These are phyloP conservation scores for Mortierella claussenii DNA, from an alignment of 192 early-diverging fungal species.

Conservation along the genomic window DNA sequence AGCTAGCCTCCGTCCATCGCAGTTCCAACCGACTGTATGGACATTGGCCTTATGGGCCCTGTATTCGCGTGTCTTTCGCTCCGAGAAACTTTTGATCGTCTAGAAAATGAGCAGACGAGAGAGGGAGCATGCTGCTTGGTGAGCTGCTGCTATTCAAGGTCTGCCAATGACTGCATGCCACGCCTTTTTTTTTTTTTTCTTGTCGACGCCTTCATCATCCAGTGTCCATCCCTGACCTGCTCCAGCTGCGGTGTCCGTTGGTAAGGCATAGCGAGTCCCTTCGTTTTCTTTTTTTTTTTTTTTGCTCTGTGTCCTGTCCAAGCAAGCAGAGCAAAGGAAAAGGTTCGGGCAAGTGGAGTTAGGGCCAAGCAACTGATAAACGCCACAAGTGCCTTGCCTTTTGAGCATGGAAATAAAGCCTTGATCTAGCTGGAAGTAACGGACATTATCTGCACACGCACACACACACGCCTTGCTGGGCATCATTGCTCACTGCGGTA, in stretches of 20 bases:
- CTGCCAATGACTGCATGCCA: too few species aligned
- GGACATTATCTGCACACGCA: too few species aligned
- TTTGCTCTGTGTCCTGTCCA: not conserved
- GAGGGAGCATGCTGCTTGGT: too few species aligned
- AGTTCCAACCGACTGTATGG: constrained; percentile 81
- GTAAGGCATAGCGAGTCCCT: constrained; percentile 24
- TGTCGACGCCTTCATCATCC: too few species aligned
- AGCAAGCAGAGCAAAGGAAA: not conserved
- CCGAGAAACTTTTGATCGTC: constrained; percentile 55
- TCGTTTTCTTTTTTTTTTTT: not conserved
- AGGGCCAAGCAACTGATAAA: too few species aligned
- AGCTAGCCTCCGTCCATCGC: constrained; percentile 71
- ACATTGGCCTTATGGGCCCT: constrained; percentile 67
- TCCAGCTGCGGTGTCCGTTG: constrained; percentile 35
- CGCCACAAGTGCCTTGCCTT: too few species aligned
- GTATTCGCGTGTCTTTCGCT: constrained; percentile 60
- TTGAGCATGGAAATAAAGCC: too few species aligned
- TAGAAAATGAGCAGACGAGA: constrained; percentile 5
- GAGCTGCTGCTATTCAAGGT: too few species aligned
- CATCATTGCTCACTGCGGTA: too few species aligned
- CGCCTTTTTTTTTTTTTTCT: not conserved
- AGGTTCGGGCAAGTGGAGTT: not conserved
- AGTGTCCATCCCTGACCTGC: constrained; percentile 38
- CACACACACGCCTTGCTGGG: too few species aligned
- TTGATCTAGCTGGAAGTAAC: too few species aligned